Base-by-base conservation (phyloP, 805 yeast species). In the Nakazawaea pomicola region DNA sequence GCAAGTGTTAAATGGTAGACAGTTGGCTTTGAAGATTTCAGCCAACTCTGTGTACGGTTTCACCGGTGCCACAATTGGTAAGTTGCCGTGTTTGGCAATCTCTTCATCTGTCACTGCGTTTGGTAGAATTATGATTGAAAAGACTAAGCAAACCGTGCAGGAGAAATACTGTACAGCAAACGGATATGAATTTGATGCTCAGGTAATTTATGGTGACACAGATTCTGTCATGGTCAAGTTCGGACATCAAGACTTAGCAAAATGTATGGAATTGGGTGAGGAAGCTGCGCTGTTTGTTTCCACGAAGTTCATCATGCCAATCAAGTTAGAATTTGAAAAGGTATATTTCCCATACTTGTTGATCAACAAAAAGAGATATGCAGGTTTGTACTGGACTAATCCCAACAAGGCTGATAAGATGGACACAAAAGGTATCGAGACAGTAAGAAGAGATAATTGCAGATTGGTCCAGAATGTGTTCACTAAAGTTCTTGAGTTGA, bases 141-240 rank as follows among this genome's bases (percentile, higher is more conserved):
- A 76, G 51, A 93, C 99, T 0, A 93, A 91, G 53, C 69, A 72
- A 36, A 87, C 83, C 47, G 98, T 93, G 3, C 90, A 89, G 61
- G 78, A 79, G 29, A 74, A 77, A 42, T 93, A 89, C 56, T 73
- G 78, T 9, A 81, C 78, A n/a, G 76, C 75, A 43, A 88, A 91
- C 60, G 98, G 98, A 1, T 83, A 70, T 53, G 71, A 75, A n/a
- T 80, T 72, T 56, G 95, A 93, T 64, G 81, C 98, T 0, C 76
- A 83, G 50, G 99, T 93, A 46, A 83, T 93, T 30, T 93, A 93
- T 58, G 99, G 99, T 70, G 99, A 93, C 62, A 93, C 99, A 0
- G 99, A 93, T 73, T 95, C 99, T 7, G 99, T 93, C 14, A 95
- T 93, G 99, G 96, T 93, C 33, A 90, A 88, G 57, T 93, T 93